Evolutionary conservation across 2,329 filamentous ascomycete genomes (phyloP).

Genomic region (Penicillium polonicum): DNA sequence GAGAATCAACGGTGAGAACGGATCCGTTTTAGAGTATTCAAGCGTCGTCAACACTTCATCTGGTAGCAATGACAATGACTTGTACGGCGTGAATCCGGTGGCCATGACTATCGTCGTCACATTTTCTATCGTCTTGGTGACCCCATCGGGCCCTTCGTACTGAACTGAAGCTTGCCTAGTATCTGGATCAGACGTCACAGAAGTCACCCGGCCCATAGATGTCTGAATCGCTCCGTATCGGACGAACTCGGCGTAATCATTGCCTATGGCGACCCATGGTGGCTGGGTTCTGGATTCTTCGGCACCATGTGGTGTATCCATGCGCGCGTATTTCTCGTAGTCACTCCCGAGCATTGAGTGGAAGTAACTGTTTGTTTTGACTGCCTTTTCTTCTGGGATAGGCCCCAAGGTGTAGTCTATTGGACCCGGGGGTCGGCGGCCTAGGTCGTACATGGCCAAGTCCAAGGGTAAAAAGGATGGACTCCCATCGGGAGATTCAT

Average conservation of each 20-base stretch:
- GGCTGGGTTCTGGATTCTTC: slow-evolving; percentile 51
- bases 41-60: slow-evolving; percentile 56
- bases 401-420: slow-evolving; percentile 65
- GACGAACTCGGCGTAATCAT: slow-evolving; percentile 72
- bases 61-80: slow-evolving; percentile 65
- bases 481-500: slow-evolving; percentile 15
- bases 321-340: slow-evolving; percentile 41
- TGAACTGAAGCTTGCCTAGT: slow-evolving; percentile 30
- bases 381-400: slow-evolving; percentile 59
- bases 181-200: slow-evolving; percentile 7
- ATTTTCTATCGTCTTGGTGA: slow-evolving; percentile 51
- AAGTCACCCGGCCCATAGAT: slow-evolving; percentile 44
- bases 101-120: slow-evolving; percentile 70
- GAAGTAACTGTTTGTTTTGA: slow-evolving; percentile 52
- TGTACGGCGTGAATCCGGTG: slow-evolving; percentile 69
- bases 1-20: slow-evolving; percentile 63
- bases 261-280: slow-evolving; percentile 67
- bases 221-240: slow-evolving; percentile 61
- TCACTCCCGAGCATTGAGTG: slow-evolving; percentile 45
- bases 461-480: slow-evolving; percentile 70
- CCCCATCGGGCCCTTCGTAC: slow-evolving; percentile 35
- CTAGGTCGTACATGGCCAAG: slow-evolving; percentile 68
- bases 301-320: slow-evolving; percentile 39
- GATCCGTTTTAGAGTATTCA: slow-evolving; percentile 55
- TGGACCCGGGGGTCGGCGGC: slow-evolving; percentile 57